Conservation (phyloP, 108 stramenopile genomes). For the Parietichytrium sp. region DNA sequence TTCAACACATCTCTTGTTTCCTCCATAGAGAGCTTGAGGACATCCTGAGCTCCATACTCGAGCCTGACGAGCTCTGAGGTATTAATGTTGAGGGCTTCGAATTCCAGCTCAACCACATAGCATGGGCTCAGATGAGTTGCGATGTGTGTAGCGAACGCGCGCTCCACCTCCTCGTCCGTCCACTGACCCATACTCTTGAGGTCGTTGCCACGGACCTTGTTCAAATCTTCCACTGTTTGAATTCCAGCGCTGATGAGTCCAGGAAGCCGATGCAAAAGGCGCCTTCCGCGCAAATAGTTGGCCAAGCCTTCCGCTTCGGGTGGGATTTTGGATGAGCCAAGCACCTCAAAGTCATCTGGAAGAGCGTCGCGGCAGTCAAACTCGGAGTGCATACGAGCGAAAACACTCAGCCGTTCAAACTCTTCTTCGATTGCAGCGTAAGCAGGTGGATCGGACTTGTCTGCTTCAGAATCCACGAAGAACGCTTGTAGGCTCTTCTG, state of each 20-base stretch:
- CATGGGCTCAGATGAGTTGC: too few relatives aligned
- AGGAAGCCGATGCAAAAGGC: not conserved
- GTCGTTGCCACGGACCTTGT: not conserved
- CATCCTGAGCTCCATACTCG: too few relatives aligned
- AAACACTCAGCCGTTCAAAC: not conserved
- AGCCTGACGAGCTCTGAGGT: too few relatives aligned
- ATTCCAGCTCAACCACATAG: too few relatives aligned
- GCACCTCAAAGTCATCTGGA: not conserved
- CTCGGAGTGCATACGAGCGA: not conserved
- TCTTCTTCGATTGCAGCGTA: too few relatives aligned
- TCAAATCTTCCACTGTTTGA: not conserved
- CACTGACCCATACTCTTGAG: not conserved
- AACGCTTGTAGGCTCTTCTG: conserved; percentile 12
- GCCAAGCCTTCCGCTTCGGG: not conserved
- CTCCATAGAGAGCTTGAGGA: too few relatives aligned
- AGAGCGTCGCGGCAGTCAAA: conserved; percentile 14
- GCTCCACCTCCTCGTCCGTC: too few relatives aligned
- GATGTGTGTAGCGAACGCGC: too few relatives aligned
- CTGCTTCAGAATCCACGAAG: conserved; percentile 33
- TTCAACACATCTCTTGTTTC: too few relatives aligned
- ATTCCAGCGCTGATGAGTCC: not conserved
- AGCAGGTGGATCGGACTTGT: not conserved
- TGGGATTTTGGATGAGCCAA: not conserved
- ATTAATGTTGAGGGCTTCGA: too few relatives aligned
- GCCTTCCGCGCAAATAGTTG: not conserved